phyloP scores from a whole-genome alignment of 352 stramenopile genomes.

The Pythium insidiosum region DNA sequence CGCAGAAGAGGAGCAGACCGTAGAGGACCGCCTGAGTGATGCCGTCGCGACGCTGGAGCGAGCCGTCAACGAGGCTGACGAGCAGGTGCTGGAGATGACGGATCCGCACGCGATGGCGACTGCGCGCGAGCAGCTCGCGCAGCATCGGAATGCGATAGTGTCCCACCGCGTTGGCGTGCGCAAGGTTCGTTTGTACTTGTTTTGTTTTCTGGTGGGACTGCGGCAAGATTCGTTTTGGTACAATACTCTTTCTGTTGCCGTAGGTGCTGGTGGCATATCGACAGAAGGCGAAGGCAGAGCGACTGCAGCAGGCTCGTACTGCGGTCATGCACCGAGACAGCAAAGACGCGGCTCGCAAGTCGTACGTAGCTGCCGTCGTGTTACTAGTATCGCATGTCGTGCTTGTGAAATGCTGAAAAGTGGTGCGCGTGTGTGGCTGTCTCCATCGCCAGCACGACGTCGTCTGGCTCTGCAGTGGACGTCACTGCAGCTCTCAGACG shows the following conservation, averaged over 20 bases:
- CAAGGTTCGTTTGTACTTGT: constrained; percentile 35
- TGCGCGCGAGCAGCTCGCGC: constrained; percentile 19
- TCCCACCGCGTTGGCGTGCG: constrained; percentile 27
- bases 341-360: constrained; percentile 6
- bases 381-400: too few species aligned
- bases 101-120: constrained; percentile 15
- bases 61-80: constrained; percentile 28
- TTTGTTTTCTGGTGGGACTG: too few species aligned
- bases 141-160: constrained; percentile 24
- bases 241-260: too few species aligned
- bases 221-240: too few species aligned
- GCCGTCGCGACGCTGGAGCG: constrained; percentile 25
- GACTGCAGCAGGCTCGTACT: constrained; percentile 36
- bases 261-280: constrained; percentile 52
- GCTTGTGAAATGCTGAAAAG: too few species aligned
- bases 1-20: constrained; percentile 40
- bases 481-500: constrained; percentile 58
- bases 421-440: too few species aligned
- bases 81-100: constrained; percentile 35
- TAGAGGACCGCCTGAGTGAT: constrained; percentile 53
- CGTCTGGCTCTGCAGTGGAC: constrained; percentile 34
- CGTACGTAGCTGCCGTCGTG: constrained; percentile 8
- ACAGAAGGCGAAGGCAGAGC: constrained; percentile 48
- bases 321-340: constrained; percentile 30
- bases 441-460: background rate